Evolutionary conservation across 2,329 filamentous ascomycete genomes (phyloP).

Genomic region (Ascochyta koolunga): DNA sequence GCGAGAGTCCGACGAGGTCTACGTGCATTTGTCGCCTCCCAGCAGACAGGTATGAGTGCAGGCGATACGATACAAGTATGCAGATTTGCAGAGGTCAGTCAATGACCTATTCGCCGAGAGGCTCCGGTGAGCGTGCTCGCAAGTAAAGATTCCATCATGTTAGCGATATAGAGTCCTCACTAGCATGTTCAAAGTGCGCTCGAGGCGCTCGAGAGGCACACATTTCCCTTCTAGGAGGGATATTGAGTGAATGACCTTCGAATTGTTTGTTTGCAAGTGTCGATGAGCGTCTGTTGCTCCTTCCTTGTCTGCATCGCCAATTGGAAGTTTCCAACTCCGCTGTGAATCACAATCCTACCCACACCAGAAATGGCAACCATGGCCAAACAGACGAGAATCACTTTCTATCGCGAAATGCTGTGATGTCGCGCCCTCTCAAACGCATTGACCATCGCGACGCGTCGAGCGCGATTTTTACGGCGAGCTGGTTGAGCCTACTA

Average conservation of each 20-base stretch:
- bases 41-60: not conserved
- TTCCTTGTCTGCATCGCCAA: not conserved
- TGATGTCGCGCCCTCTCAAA: slow-evolving; percentile 5
- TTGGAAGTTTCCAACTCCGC: not conserved
- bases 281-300: not conserved
- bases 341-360: too few species aligned
- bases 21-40: too few species aligned
- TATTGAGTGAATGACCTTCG: not conserved
- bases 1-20: too few species aligned
- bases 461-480: slow-evolving; percentile 14
- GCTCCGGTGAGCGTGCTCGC: not conserved
- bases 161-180: not conserved
- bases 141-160: not conserved
- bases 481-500: slow-evolving; percentile 12
- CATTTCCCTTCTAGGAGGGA: too few species aligned
- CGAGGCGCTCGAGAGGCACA: not conserved
- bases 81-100: not conserved
- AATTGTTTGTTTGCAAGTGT: not conserved
- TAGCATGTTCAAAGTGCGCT: not conserved
- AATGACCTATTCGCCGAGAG: not conserved
- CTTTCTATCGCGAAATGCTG: not conserved
- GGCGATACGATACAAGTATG: not conserved
- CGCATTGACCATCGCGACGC: slow-evolving; percentile 16
- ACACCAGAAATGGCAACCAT: not conserved
- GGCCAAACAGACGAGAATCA: not conserved